These are phyloP conservation scores for Mycena venus DNA, from an alignment of 768 basidiomycete species.

Conservation along the genomic window DNA sequence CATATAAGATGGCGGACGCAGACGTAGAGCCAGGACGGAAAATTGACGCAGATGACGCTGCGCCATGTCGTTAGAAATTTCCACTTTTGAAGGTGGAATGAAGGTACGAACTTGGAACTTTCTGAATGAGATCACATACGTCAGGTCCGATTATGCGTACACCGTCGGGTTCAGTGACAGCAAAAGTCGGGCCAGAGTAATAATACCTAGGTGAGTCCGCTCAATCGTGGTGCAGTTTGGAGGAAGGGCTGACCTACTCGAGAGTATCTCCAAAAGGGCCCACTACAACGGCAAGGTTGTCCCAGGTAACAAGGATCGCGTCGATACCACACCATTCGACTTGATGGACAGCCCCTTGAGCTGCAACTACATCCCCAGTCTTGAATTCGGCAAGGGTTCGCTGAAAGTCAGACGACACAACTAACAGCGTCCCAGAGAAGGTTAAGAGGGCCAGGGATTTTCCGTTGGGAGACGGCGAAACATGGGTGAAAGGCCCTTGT, in stretches of 20 bases:
- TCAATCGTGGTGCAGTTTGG: slow-evolving; percentile 13
- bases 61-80: neutral
- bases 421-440: slow-evolving; percentile 81
- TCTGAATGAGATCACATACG: slow-evolving; percentile 90
- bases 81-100: neutral
- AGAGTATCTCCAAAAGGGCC: slow-evolving; percentile 92
- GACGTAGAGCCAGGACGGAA: slow-evolving; percentile 95
- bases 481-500: slow-evolving; percentile 89
- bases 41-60: slow-evolving; percentile 84
- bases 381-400: slow-evolving; percentile 91
- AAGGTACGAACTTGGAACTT: slow-evolving; percentile 82
- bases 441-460: slow-evolving; percentile 91
- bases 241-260: slow-evolving; percentile 65
- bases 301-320: slow-evolving; percentile 91
- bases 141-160: slow-evolving; percentile 86
- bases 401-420: slow-evolving; percentile 95
- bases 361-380: slow-evolving; percentile 66
- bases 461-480: slow-evolving; percentile 94
- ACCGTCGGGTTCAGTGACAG: slow-evolving; percentile 91
- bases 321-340: slow-evolving; percentile 98
- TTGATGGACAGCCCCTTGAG: slow-evolving; percentile 72
- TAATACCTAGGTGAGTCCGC: slow-evolving; percentile 68
- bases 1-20: slow-evolving; percentile 91
- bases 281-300: slow-evolving; percentile 81
- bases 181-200: slow-evolving; percentile 81